These are phyloP conservation scores for Phragmites australis DNA, from an alignment of 176 grass and related monocot genomes.

Conservation along the genomic window DNA sequence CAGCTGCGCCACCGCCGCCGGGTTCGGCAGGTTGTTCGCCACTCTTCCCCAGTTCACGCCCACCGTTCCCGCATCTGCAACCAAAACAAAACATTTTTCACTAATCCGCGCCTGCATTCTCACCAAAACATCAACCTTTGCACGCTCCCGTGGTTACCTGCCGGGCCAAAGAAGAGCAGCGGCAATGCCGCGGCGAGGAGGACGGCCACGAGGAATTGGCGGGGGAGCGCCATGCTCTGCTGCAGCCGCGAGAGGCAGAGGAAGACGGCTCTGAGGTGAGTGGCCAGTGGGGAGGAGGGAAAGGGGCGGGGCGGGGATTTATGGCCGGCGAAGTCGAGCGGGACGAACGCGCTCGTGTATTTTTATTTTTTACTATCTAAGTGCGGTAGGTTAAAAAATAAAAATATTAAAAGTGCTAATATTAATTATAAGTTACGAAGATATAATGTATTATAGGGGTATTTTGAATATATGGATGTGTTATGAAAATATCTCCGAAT, in stretches of 20 bases:
- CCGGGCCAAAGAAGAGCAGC: constrained; percentile 2
- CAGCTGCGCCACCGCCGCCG: constrained; percentile 69
- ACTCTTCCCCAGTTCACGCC: constrained; percentile 93
- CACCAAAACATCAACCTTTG: not conserved
- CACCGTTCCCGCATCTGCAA: constrained; percentile 62
- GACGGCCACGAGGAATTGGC: not conserved
- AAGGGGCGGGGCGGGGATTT: constrained; percentile 19
- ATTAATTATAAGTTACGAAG: too few relatives aligned
- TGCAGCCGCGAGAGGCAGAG: not conserved
- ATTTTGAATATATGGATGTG: too few relatives aligned
- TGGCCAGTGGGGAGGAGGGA: not conserved
- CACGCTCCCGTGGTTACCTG: constrained; percentile 28
- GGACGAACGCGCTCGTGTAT: constrained; percentile 8
- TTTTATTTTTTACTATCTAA: too few relatives aligned
- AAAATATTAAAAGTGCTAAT: too few relatives aligned
- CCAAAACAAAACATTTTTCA: not conserved
- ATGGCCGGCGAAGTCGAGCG: not conserved
- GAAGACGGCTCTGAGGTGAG: not conserved
- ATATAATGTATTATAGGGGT: too few relatives aligned
- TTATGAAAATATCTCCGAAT: too few relatives aligned
- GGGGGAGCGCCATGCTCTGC: constrained; percentile 39
- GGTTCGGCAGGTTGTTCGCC: constrained; percentile 72
- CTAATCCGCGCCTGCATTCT: not conserved
- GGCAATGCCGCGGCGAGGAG: constrained; percentile 37
- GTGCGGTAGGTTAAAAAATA: too few relatives aligned